These are phyloP conservation scores for Gnetum montanum DNA, from an alignment of 75 land plant species.

Conservation along the genomic window DNA sequence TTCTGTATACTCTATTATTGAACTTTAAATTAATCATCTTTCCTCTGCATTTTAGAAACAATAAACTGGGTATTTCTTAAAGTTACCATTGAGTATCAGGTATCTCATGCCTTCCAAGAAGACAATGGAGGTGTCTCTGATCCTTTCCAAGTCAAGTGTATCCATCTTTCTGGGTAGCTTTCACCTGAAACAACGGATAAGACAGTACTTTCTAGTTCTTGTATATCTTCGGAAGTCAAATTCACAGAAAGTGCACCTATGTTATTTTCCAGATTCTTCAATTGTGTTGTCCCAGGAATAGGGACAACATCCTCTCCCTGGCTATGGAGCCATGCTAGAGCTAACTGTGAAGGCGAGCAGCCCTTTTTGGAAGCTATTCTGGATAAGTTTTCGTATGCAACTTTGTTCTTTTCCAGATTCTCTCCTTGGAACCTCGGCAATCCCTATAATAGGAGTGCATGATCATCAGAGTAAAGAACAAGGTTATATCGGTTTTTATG, in stretches of 20 bases:
- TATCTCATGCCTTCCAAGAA: conserved; percentile 23
- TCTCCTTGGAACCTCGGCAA: conserved; percentile 32
- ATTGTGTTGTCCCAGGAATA: conserved; percentile 34
- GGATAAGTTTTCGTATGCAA: conserved; percentile 24
- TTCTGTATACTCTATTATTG: too few species aligned
- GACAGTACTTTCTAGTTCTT: conserved; percentile 41
- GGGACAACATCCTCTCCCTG: conserved; percentile 28
- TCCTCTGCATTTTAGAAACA: too few species aligned
- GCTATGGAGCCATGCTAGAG: conserved; percentile 32
- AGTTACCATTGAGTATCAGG: too few species aligned
- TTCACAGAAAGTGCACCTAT: conserved; percentile 28
- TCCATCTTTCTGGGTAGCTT: conserved; percentile 9
- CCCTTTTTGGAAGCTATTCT: conserved; percentile 25
- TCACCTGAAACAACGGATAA: conserved; percentile 35
- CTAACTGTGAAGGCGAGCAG: conserved; percentile 46
- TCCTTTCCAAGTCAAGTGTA: conserved; percentile 6
- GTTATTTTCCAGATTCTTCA: conserved; percentile 11
- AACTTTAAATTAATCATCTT: too few species aligned
- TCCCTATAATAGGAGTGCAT: conserved; percentile 10
- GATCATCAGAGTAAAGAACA: too few species aligned
- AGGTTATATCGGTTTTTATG: too few species aligned
- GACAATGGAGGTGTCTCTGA: conserved; percentile 24
- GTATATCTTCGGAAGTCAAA: conserved; percentile 37
- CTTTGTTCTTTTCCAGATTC: conserved; percentile 41
- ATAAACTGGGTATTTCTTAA: too few species aligned